phyloP scores from a whole-genome alignment of 2,329 filamentous ascomycete genomes.

The Tetracladium maxilliforme region DNA sequence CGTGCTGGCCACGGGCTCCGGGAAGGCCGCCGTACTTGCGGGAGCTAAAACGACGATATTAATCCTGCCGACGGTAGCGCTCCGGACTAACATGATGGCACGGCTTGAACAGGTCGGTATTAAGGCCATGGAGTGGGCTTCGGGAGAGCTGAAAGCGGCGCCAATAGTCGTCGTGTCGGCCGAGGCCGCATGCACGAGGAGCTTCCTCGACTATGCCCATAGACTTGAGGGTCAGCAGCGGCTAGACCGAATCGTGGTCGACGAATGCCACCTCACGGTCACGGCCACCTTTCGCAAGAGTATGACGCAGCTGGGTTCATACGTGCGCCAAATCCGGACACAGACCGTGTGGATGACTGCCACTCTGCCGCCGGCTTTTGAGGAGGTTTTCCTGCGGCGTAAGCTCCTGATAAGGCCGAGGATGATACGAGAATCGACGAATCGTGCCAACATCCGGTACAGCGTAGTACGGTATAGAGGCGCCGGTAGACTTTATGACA shows the following conservation, averaged over 20 bases:
- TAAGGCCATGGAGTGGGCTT: background rate
- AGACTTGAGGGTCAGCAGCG: background rate
- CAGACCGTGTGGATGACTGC: constrained; percentile 2
- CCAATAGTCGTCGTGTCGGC: constrained; percentile 2
- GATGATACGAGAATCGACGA: constrained; percentile 3
- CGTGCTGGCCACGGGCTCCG: constrained; percentile 1
- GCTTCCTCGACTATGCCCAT: constrained; percentile 1
- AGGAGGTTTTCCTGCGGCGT: constrained; percentile 1
- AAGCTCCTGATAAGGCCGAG: constrained; percentile 1
- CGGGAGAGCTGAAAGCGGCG: background rate
- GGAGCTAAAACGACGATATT: constrained; percentile 2
- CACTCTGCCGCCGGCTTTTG: constrained; percentile 1
- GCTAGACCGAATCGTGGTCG: constrained; percentile 1
- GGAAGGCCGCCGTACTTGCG: constrained; percentile 1
- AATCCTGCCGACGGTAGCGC: constrained; percentile 1
- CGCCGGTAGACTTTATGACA: constrained; percentile 1
- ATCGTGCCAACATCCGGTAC: constrained; percentile 1
- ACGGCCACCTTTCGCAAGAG: constrained; percentile 1
- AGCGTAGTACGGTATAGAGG: constrained; percentile 1
- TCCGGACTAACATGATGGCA: constrained; percentile 1
- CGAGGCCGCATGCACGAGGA: constrained; percentile 1
- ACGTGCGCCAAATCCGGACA: constrained; percentile 1
- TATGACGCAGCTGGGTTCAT: constrained; percentile 1
- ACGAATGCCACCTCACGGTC: constrained; percentile 2
- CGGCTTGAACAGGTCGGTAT: constrained; percentile 1